These are phyloP conservation scores for Sequoia sempervirens DNA, from an alignment of 75 land plant species.

Conservation along the genomic window DNA sequence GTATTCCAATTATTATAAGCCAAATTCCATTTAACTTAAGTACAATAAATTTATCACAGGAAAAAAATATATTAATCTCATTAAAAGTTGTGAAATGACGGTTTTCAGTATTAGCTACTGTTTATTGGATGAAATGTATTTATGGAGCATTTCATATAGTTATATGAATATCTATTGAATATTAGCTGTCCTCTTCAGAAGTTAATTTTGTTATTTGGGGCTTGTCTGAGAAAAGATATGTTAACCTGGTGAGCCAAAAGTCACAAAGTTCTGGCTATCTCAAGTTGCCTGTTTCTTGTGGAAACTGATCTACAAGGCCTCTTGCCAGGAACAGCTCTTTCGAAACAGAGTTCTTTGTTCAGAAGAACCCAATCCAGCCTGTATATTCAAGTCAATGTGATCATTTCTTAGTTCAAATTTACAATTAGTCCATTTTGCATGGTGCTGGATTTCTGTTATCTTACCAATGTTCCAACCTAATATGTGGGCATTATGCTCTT, in stretches of 20 bases:
- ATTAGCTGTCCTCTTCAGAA: background rate
- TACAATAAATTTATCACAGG: background rate
- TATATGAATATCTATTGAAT: background rate
- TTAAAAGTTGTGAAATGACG: background rate
- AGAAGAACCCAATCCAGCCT: background rate
- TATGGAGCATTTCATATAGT: constrained; percentile 7
- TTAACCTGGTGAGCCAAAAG: background rate
- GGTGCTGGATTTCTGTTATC: background rate
- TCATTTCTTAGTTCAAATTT: background rate
- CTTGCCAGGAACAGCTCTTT: background rate
- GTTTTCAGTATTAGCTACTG: background rate
- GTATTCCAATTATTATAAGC: background rate
- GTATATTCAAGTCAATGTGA: background rate
- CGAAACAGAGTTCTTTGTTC: background rate
- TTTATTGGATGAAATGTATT: background rate
- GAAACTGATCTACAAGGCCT: background rate
- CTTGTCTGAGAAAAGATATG: background rate
- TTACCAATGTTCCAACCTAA: background rate
- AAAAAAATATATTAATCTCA: background rate
- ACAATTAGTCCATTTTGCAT: background rate
- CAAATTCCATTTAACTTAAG: no score
- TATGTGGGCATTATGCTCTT: background rate
- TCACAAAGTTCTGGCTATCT: background rate
- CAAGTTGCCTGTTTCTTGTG: background rate
- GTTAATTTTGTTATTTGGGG: background rate